phyloP scores from a whole-genome alignment of 768 basidiomycete genomes.

The Lactarius akahatsu region DNA sequence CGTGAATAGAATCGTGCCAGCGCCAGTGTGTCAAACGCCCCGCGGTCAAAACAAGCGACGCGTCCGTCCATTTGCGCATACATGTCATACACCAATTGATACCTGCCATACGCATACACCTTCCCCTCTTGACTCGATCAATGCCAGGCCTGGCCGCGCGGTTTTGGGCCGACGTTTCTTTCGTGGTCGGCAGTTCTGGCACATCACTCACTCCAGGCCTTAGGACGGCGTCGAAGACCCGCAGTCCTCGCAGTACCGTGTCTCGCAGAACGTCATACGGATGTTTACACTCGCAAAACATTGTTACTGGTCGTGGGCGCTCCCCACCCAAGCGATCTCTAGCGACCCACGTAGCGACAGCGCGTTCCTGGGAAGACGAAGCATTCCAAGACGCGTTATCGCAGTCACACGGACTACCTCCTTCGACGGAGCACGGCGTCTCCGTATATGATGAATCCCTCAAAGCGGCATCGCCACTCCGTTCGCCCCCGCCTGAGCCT shows the following conservation, averaged over 20 bases:
- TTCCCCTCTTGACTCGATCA: neutral
- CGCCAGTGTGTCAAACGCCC: neutral
- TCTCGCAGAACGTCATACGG: neutral
- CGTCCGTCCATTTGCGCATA: neutral
- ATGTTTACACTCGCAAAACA: neutral
- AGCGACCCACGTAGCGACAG: neutral
- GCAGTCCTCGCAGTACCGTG: neutral
- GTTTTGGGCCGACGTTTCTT: constrained; percentile 23
- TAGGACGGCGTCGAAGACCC: constrained; percentile 1
- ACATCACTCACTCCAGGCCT: neutral
- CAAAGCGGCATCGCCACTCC: constrained; percentile 15
- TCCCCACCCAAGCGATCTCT: constrained; percentile 6
- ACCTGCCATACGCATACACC: neutral
- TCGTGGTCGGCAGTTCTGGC: constrained; percentile 18
- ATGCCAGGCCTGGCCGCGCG: constrained; percentile 14
- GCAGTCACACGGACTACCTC: neutral
- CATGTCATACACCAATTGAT: neutral
- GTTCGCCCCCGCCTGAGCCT: neutral
- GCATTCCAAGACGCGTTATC: constrained; percentile 13
- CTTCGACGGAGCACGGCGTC: neutral
- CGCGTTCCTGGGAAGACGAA: constrained; percentile 14
- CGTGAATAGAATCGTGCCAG: neutral
- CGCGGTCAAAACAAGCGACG: neutral
- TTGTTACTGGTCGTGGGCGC: neutral
- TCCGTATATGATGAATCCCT: constrained; percentile 10